Conservation (phyloP, 202 grass and related monocot genomes). For the Panicum hallii region DNA sequence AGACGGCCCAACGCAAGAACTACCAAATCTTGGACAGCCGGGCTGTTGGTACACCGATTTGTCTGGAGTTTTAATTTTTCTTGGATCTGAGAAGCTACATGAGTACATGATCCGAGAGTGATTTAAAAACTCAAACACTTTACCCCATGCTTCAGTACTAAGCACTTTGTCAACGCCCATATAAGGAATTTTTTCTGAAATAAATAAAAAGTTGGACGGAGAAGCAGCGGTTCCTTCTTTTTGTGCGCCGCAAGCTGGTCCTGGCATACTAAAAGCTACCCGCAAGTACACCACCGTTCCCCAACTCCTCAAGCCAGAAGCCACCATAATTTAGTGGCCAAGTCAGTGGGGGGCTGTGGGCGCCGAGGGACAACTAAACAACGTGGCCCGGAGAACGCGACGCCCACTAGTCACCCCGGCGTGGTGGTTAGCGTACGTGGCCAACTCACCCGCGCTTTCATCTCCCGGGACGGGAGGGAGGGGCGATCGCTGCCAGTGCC, state of each 20-base stretch:
- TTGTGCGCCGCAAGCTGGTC: background rate
- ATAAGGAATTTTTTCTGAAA: background rate
- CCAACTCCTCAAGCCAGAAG: background rate
- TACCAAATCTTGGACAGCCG: background rate
- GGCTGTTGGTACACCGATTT: background rate
- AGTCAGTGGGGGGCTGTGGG: background rate
- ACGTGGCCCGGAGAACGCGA: conserved; percentile 8
- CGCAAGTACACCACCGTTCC: background rate
- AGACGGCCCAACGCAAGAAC: background rate
- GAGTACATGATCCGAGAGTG: background rate
- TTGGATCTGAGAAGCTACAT: background rate
- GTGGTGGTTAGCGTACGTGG: conserved; percentile 48
- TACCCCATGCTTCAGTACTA: background rate
- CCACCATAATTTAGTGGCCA: background rate
- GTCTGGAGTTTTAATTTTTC: background rate
- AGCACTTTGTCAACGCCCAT: conserved; percentile 15
- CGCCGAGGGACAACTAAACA: background rate
- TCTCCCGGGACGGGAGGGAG: background rate
- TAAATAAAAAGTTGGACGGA: background rate
- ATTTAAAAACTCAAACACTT: background rate
- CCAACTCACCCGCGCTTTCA: conserved; percentile 36
- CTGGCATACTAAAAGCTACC: background rate
- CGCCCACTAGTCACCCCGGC: background rate
- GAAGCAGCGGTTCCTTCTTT: background rate
- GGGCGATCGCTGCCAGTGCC: background rate